phyloP scores from a whole-genome alignment of 306 rosid species.

The Acacia crassicarpa region DNA sequence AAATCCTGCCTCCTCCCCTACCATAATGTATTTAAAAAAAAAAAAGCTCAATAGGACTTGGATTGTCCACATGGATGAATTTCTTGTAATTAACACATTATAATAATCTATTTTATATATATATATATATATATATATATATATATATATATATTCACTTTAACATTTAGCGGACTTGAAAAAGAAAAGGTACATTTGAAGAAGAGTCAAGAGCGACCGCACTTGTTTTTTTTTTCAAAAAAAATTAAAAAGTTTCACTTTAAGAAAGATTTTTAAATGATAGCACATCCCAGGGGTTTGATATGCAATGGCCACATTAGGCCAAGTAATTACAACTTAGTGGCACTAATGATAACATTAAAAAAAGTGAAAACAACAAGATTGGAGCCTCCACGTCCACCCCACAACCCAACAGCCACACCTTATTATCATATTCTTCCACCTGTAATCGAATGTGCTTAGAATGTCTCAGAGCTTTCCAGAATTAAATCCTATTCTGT shows the following conservation, averaged over 20 bases:
- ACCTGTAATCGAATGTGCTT: not conserved
- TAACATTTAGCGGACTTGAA: not conserved
- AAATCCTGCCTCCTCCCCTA: too few relatives aligned
- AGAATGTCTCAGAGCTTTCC: not conserved
- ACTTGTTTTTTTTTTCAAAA: not conserved
- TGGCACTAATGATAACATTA: conserved; percentile 35
- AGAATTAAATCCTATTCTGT: not conserved
- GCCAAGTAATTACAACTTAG: conserved; percentile 1
- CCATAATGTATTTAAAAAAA: too few relatives aligned
- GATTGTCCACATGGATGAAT: conserved; percentile 1
- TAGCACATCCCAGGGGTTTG: not conserved
- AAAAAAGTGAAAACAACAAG: conserved; percentile 5
- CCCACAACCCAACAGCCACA: conserved; percentile 11
- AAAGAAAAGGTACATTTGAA: not conserved
- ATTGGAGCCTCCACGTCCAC: conserved; percentile 8
- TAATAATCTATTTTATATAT: not conserved
- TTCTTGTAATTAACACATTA: not conserved
- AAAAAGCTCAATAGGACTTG: not conserved
- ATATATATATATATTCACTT: not conserved
- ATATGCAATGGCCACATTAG: conserved; percentile 24
- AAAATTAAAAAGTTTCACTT: conserved; percentile 12
- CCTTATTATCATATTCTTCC: not conserved
- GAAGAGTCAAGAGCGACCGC: conserved; percentile 1
- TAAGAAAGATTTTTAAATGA: conserved; percentile 12
- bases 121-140: too few relatives aligned